phyloP scores from a whole-genome alignment of 2,329 filamentous ascomycete species.

The Neofusicoccum kwambonambiense region DNA sequence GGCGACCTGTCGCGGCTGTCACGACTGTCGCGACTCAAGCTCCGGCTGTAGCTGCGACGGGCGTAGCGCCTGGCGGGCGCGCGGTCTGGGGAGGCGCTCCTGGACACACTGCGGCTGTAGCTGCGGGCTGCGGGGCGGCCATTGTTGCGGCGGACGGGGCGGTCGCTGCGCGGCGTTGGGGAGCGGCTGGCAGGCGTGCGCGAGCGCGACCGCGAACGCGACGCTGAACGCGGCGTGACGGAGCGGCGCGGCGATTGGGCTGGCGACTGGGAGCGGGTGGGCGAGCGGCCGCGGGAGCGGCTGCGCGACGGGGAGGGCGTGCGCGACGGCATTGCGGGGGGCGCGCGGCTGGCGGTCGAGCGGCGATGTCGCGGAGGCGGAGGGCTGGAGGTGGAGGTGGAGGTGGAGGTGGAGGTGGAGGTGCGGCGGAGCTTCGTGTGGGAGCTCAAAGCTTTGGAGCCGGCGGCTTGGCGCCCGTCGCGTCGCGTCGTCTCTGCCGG shows the following conservation, averaged over 20 bases:
- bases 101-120: constrained; percentile 29
- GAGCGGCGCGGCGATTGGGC: constrained; percentile 36
- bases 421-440: neutral
- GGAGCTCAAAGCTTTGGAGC: constrained; percentile 5
- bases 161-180: constrained; percentile 19
- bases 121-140: constrained; percentile 30
- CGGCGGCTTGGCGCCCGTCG: too few relatives aligned
- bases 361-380: neutral
- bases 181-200: constrained; percentile 25
- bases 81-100: constrained; percentile 17
- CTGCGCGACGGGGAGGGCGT: constrained; percentile 28
- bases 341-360: neutral
- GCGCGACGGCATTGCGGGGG: constrained; percentile 4
- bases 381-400: neutral
- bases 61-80: constrained; percentile 12
- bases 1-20: constrained; percentile 20
- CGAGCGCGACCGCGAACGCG: constrained; percentile 28
- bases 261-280: constrained; percentile 26
- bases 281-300: constrained; percentile 43
- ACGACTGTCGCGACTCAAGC: constrained; percentile 34
- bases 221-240: constrained; percentile 37
- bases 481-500: too few relatives aligned
- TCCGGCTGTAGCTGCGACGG: constrained; percentile 30
- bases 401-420: neutral
- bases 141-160: constrained; percentile 30